Evolutionary conservation across 2,329 filamentous ascomycete genomes (phyloP), one percentile per base, ranked within the genome.

Genomic region (Botrytis fabae): DNA sequence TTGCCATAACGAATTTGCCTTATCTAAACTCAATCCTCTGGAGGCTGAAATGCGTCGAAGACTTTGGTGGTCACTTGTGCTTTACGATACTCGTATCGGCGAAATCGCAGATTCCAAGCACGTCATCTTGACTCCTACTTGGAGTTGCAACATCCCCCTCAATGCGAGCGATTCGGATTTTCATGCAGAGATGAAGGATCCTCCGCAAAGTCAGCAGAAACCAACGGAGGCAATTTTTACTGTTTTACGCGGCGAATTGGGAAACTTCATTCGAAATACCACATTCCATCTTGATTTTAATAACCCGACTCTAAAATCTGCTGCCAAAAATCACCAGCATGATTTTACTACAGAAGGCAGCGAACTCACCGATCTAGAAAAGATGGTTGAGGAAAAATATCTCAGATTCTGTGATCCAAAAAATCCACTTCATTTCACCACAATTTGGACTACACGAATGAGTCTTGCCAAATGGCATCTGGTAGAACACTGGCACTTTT

Each of bases 21-120:
- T 87, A 77, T 80, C 75, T 77, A 82, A 79, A 77, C 80, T 76
- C 48, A 75, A 79, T 81, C 5, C 86, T 84, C 92, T 90, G 71
- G 91, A 93, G 77, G 86, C 88, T 5, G 91, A 93, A 81, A 87
- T 92, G 81, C 87, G 91, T n/a, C 87, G 91, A 68, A 86, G 92
- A 54, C 82, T 94, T 1, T 93, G 91, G 91, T 94, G 91, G 91
- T 88, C 89, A 46, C 84, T 94, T 25, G 85, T 91, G 22, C 84
- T 89, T 40, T 91, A 93, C 76, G 92, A 94, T 80, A 85, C 87
- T 74, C 89, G 92, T 35, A 87, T 93, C 54, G 86, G 89, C 73
- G 91, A 93, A 79, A 87, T 93, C 80, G 86, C 88, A 5, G 87
- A 88, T 66, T 88, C 78, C 72, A 83, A 81, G 74, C 77, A 77